Evolutionary conservation across 176 grass and related monocot genomes (phyloP), one percentile per base, ranked within the genome.

Genomic region (Olyra latifolia): DNA sequence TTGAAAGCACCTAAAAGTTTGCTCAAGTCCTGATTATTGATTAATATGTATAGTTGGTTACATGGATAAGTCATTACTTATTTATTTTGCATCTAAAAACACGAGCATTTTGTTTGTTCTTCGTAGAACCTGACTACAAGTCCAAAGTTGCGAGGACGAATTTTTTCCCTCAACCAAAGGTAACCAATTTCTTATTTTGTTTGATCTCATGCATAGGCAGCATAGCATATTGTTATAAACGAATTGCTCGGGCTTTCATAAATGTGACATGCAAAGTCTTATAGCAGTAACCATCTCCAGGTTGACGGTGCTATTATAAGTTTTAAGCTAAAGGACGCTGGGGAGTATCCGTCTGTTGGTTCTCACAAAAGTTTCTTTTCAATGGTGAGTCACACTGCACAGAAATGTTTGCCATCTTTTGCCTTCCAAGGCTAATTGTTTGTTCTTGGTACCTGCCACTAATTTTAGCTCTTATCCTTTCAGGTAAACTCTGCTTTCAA

Each of bases 401-500:
- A 57, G 6, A 81, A 39, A 79, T 4, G 19, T 77, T 59, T 73
- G 27, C 47, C 11, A 47, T 46, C 12, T 74, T 16, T 35, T 55
- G 13, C 27, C 10, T 78, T 65, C 23, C 65, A 39, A 42, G 20
- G 55, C 62, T 32, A 44, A 8, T 23, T 76, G 25, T 19, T 24
- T 46, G 54, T 27, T 75, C 13, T 73, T 57, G 23, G 48, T 28
- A 55, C 48, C 11, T 39, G 17, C 54, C 7, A 61, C 77, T 75
- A 75, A 71, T 12, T 19, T 42, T 81, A 3, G 19, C 19, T 77
- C 15, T 1, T 74, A 32, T 64, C 40, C 44, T 64, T 91, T 8
- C 40, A 98, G 95, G 90, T 95, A 62, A 98, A 91, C 68, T 98
- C 90, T 1, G 92, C 92, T 44, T 98, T 98, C 78, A 90, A 87